Base-by-base conservation (phyloP, 2,329 filamentous ascomycete species). In the Calonectria pauciramosa region DNA sequence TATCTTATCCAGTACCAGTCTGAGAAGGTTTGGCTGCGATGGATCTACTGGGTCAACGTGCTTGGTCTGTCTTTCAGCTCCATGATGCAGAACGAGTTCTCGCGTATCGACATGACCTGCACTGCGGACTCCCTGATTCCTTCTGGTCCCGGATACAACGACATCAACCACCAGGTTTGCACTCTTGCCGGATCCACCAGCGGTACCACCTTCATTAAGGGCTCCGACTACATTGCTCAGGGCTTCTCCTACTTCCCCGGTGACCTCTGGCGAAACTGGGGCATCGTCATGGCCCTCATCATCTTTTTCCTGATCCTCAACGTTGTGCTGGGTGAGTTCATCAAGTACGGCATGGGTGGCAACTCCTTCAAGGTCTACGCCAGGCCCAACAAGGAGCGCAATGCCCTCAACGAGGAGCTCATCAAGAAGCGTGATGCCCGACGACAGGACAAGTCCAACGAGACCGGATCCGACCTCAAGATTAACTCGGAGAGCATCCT, bases 51-150 rank as follows among this genome's bases (percentile, higher is more conserved):
- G 87, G 87, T 96, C 83, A 95, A 96, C 75, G 89, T 93, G 0
- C 86, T 96, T 0, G 95, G 94, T 59, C 89, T 97, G 2, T 91
- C 92, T 0, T 97, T 98, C 82, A 90, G 93, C 14, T 88, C 92
- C 2, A 85, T 98, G 85, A 97, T 98, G 94, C 91, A 94, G 80
- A 98, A 98, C 80, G 96, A 98, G 82, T 98, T 98, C 80, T 89
- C 89, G 44, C 86, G 90, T 14, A 87, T 94, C 52, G 89, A 93
- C 34, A 87, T 98, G 82, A 92, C 90, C 0, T 98, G 96, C 81
- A 91, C 90, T 0, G 87, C 88, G 2, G 88, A 90, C 56, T 94
- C 92, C 0, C 86, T 98, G 6, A 88, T 98, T 26, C 95, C 95
- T 0, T 90, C 88, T 4, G 95, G 95, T 0, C 88, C 91, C 1